Conservation (phyloP, 345 rosid genomes). For the Erucastrum elatum region DNA sequence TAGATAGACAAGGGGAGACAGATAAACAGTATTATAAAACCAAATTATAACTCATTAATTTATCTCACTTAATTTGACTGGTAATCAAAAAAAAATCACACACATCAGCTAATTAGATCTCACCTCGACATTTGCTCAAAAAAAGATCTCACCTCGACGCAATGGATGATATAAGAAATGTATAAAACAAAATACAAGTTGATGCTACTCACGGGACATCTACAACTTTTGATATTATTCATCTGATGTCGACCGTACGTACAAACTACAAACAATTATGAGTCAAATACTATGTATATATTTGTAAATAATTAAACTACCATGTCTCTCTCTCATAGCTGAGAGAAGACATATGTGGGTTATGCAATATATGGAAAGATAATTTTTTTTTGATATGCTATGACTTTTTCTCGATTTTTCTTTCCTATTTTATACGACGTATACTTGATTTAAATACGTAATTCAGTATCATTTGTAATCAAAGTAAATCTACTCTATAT, state of each 20-base stretch:
- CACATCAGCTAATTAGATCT: neutral
- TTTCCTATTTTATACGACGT: neutral
- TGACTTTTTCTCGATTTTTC: too few relatives aligned
- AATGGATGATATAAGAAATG: neutral
- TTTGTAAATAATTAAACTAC: neutral
- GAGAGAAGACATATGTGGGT: neutral
- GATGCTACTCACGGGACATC: neutral
- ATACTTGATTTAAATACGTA: neutral
- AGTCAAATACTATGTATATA: neutral
- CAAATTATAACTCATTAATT: neutral
- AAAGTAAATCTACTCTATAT: neutral
- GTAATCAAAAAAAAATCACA: neutral
- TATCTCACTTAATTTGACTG: neutral
- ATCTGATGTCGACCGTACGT: neutral
- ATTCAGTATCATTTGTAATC: neutral
- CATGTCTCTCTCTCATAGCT: neutral
- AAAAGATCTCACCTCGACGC: neutral
- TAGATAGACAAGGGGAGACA: neutral
- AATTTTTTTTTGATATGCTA: too few relatives aligned
- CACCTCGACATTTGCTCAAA: neutral
- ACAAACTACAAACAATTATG: neutral
- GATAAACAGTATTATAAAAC: neutral
- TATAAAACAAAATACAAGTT: neutral
- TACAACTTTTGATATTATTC: neutral
- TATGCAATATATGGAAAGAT: neutral